Conservation (phyloP, 345 rosid genomes). For the Lepidium aucheri region DNA sequence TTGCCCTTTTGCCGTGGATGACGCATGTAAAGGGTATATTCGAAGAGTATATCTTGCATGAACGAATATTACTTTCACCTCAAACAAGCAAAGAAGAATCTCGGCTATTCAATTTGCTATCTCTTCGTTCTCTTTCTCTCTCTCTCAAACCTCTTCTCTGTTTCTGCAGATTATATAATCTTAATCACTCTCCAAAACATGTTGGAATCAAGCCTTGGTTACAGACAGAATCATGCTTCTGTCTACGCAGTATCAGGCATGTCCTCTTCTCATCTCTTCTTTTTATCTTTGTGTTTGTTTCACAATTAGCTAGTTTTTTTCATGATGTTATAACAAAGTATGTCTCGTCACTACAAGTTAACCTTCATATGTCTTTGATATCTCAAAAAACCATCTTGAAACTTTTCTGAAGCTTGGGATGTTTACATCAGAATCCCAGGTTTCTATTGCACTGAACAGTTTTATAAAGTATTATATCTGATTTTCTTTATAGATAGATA, state of each 20-base stretch:
- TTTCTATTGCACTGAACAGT: not conserved
- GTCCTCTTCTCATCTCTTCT: constrained; percentile 7
- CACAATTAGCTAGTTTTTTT: not conserved
- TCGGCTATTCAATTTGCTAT: constrained; percentile 1
- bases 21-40: constrained; percentile 15
- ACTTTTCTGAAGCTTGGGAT: not conserved
- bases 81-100: not conserved
- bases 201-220: not conserved
- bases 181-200: not conserved
- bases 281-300: not conserved
- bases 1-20: not conserved
- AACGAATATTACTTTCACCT: constrained; percentile 27
- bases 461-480: not conserved
- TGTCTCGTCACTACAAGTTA: not conserved
- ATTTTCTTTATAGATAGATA: not conserved
- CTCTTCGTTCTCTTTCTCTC: not conserved
- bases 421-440: not conserved
- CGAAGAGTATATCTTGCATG: constrained; percentile 20
- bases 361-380: not conserved
- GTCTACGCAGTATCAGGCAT: constrained; percentile 7
- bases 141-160: not conserved
- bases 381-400: not conserved
- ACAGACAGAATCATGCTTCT: not conserved
- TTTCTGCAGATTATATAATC: not conserved
- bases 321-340: not conserved